Percentiles rank a stretch among this genome's conserved stretches.
Conservation (phyloP, 2,329 filamentous ascomycete genomes). For the Phaeomoniella chlamydospora region DNA sequence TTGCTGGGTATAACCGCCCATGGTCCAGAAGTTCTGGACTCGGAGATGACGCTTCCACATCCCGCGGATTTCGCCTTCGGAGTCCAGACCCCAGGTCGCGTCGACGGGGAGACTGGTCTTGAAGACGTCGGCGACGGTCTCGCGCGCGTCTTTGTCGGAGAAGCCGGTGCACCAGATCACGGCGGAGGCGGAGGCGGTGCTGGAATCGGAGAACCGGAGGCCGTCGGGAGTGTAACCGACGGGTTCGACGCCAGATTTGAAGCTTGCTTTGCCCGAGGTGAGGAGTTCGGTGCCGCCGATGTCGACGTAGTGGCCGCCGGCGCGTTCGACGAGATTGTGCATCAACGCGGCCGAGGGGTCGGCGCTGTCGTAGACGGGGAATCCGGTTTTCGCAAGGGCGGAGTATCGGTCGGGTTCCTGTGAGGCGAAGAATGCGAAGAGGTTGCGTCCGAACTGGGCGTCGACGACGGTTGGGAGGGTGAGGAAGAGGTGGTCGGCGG, state of each 20-base stretch:
- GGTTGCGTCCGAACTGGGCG: constrained; percentile 16
- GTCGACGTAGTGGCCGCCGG: constrained; percentile 34
- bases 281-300: constrained; percentile 27
- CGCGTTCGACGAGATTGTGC: constrained; percentile 23
- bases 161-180: constrained; percentile 34
- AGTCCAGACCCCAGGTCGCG: constrained; percentile 30
- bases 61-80: constrained; percentile 33
- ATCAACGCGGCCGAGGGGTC: no score
- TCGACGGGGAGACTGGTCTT: constrained; percentile 25
- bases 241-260: constrained; percentile 24
- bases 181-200: constrained; percentile 26
- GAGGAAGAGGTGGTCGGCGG: no score
- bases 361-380: constrained; percentile 22
- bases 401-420: constrained; percentile 24
- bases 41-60: constrained; percentile 23
- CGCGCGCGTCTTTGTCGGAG: constrained; percentile 25
- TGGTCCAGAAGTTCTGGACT: constrained; percentile 25
- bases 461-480: constrained; percentile 15
- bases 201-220: constrained; percentile 28
- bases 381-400: constrained; percentile 25
- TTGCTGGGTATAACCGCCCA: constrained; percentile 26
- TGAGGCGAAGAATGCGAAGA: constrained; percentile 13
- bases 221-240: constrained; percentile 22
- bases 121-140: constrained; percentile 21
- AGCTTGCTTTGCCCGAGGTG: no score